phyloP scores from a whole-genome alignment of 2,329 filamentous ascomycete species.

The Epichloe aotearoae region DNA sequence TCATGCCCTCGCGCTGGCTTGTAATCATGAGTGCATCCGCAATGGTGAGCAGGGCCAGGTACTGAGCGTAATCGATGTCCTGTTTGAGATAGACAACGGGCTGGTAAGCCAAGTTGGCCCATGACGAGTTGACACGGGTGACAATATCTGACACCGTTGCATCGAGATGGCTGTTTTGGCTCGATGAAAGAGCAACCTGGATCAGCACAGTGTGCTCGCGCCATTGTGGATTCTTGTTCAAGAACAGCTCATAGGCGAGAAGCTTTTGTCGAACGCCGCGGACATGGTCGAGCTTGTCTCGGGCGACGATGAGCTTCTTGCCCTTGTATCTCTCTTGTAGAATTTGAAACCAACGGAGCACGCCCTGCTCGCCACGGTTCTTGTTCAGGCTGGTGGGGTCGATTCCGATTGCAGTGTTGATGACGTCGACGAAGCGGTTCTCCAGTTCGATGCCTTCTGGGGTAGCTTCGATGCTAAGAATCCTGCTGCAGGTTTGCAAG shows the following conservation, averaged over 20 bases:
- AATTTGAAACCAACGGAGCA: constrained; percentile 64
- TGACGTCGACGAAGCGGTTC: constrained; percentile 83
- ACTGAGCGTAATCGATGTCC: constrained; percentile 85
- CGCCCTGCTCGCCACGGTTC: constrained; percentile 58
- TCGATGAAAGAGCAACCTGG: constrained; percentile 83
- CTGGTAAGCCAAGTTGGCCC: constrained; percentile 83
- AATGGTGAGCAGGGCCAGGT: constrained; percentile 78
- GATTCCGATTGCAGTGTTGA: constrained; percentile 78
- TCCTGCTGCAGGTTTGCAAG: constrained; percentile 83
- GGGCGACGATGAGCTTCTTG: constrained; percentile 82
- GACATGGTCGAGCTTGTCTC: constrained; percentile 88
- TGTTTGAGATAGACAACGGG: constrained; percentile 90
- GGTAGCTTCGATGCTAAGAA: constrained; percentile 81
- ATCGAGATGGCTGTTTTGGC: constrained; percentile 77
- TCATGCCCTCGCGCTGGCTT: constrained; percentile 94
- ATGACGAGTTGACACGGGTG: constrained; percentile 81
- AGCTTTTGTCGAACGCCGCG: constrained; percentile 90
- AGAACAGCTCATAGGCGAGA: constrained; percentile 80
- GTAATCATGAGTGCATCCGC: constrained; percentile 92
- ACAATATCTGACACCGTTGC: constrained; percentile 87
- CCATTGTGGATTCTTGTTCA: constrained; percentile 89
- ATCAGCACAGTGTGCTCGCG: constrained; percentile 79
- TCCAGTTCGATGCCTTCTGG: constrained; percentile 81
- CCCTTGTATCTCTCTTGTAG: constrained; percentile 75
- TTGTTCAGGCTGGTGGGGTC: constrained; percentile 64